These are phyloP conservation scores for Fusarium poae DNA, from an alignment of 2,329 filamentous ascomycete genomes.

Conservation along the genomic window DNA sequence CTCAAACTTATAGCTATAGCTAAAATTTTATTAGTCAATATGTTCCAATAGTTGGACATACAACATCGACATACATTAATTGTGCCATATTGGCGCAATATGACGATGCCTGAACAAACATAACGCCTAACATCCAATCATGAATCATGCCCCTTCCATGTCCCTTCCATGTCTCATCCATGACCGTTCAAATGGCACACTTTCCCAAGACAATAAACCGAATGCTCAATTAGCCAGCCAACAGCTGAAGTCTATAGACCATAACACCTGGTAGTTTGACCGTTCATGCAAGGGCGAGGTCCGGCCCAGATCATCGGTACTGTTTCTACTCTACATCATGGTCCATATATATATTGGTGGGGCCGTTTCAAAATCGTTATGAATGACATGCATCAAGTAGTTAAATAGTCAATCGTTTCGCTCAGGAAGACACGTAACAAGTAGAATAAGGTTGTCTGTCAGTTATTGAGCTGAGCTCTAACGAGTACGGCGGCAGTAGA, in stretches of 20 bases:
- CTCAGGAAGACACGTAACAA: neutral
- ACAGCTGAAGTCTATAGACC: conserved; percentile 5
- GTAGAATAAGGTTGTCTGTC: too few relatives aligned
- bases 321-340: conserved; percentile 19
- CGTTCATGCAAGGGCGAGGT: conserved; percentile 10
- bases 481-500: too few relatives aligned
- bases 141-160: conserved; percentile 22
- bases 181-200: neutral
- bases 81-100: conserved; percentile 38
- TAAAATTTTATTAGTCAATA: neutral
- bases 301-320: conserved; percentile 32
- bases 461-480: too few relatives aligned
- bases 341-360: conserved; percentile 6
- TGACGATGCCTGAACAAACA: conserved; percentile 32
- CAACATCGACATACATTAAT: conserved; percentile 21
- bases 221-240: conserved; percentile 6
- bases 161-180: conserved; percentile 6
- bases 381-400: too few relatives aligned
- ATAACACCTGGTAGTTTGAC: neutral
- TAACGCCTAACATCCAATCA: conserved; percentile 31
- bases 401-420: neutral
- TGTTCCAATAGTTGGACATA: neutral
- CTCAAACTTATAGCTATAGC: neutral
- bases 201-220: conserved; percentile 9
- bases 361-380: conserved; percentile 1